Conservation (phyloP, 768 basidiomycete species). For the Cystofilobasidium macerans region DNA sequence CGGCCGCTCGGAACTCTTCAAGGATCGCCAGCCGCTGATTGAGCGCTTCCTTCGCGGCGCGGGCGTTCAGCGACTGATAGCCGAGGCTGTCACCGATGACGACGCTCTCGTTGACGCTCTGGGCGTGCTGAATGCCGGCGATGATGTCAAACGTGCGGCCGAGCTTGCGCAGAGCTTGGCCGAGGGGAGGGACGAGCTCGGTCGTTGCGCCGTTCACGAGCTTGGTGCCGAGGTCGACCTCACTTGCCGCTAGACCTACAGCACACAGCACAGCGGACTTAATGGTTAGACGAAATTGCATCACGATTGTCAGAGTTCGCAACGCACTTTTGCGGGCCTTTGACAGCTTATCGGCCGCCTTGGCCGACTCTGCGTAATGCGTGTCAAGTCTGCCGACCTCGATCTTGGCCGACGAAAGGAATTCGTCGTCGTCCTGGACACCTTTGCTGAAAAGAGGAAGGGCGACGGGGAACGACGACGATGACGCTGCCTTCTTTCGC, state of each 20-base stretch:
- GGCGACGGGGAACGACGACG: conserved; percentile 55
- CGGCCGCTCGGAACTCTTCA: conserved; percentile 88
- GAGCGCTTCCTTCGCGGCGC: conserved; percentile 78
- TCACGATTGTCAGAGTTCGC: neutral
- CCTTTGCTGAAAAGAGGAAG: conserved; percentile 43
- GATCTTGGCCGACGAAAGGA: conserved; percentile 75
- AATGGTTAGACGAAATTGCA: too few species aligned
- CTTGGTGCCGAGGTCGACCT: conserved; percentile 88
- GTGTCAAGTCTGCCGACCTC: conserved; percentile 84
- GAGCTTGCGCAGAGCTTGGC: conserved; percentile 69
- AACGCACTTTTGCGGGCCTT: conserved; percentile 60
- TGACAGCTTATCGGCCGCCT: conserved; percentile 77
- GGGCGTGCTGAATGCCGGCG: conserved; percentile 73
- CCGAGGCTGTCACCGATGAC: conserved; percentile 90
- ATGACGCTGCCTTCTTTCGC: conserved; percentile 51
- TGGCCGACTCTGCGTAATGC: conserved; percentile 84
- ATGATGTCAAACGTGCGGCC: conserved; percentile 78
- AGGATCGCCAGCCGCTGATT: conserved; percentile 78
- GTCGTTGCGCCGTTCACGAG: conserved; percentile 77
- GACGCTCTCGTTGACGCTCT: conserved; percentile 84
- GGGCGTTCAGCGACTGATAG: conserved; percentile 94
- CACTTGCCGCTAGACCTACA: conserved; percentile 63
- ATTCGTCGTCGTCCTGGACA: conserved; percentile 90
- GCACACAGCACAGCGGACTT: too few species aligned
- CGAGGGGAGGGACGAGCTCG: conserved; percentile 74